Evolutionary conservation across 2,329 filamentous ascomycete species (phyloP), one percentile per base, ranked within the genome.

Genomic region (Polytolypa hystricis): DNA sequence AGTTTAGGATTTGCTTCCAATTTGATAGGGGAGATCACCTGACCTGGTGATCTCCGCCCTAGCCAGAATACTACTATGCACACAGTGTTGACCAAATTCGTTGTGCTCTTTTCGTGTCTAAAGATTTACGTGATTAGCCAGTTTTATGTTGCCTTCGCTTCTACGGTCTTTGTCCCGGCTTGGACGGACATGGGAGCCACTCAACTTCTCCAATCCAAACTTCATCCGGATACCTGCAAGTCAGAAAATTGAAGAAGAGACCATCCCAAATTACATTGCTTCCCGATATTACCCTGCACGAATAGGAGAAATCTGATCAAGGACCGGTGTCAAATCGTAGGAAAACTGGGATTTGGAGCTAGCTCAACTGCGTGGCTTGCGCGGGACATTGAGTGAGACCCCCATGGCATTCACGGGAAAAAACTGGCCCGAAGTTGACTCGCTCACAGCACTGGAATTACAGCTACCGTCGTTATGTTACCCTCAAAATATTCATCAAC

Each of bases 351-450:
- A 20, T 61, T 50, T 47, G 57, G 58, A 40, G 23, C 52, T 23
- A 56, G 36, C 15, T 62, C 55, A 18, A 61, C 55, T 0, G 51
- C 45, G 6, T 62, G 57, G 59, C 53, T 62, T 41, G 54, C 54
- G 30, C 46, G 53, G 27, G 57, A 60, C 15, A 51, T 58, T 46
- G 27, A 50, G 54, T 55, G 36, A 45, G 47, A 32, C 28, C 29
- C 30, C 19, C n/a, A n/a, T 28, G 16, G 21, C 5, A 5, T 16
- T 8, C 12, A 18, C 8, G 9, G 53, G 16, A 27, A n/a, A n/a
- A n/a, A n/a, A n/a, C n/a, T n/a, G n/a, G n/a, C 33, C n/a, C 11
- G 12, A 9, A 26, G 11, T 14, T 11, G 10, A 29, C 33, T 33
- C 34, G 32, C 17, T 25, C 15, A 40, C 17, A n/a, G 11, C 12